These are phyloP conservation scores for Rhodamnia argentea DNA, from an alignment of 345 rosid genomes.

Conservation along the genomic window DNA sequence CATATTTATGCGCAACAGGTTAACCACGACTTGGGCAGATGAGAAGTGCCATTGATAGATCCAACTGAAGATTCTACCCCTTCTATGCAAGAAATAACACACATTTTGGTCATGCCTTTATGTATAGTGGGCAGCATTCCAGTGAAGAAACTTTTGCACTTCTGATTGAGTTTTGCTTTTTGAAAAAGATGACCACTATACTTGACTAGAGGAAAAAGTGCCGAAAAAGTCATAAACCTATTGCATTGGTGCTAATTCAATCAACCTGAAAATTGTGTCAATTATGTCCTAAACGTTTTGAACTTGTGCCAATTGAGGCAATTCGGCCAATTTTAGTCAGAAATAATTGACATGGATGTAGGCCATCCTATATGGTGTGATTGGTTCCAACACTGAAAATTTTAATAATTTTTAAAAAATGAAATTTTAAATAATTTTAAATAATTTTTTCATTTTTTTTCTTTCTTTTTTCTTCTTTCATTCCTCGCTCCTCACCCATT, in stretches of 20 bases:
- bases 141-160: neutral
- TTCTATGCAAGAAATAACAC: neutral
- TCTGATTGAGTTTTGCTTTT: neutral
- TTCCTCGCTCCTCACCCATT: too few relatives aligned
- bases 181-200: neutral
- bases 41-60: neutral
- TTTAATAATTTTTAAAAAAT: too few relatives aligned
- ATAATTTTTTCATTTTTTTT: too few relatives aligned
- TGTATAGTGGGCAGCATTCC: neutral
- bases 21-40: neutral
- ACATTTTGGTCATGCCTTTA: neutral
- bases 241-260: too few relatives aligned
- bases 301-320: too few relatives aligned
- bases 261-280: too few relatives aligned
- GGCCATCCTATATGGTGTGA: too few relatives aligned
- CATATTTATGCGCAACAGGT: neutral
- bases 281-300: too few relatives aligned
- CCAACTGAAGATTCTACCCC: neutral
- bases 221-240: too few relatives aligned
- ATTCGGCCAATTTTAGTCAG: too few relatives aligned
- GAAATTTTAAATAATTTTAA: too few relatives aligned
- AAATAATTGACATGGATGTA: too few relatives aligned
- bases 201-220: neutral
- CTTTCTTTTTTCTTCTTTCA: neutral
- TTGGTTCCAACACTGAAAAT: rapidly evolving